Base-by-base conservation (phyloP, 768 basidiomycete species). In the Daedaleopsis sinensis region DNA sequence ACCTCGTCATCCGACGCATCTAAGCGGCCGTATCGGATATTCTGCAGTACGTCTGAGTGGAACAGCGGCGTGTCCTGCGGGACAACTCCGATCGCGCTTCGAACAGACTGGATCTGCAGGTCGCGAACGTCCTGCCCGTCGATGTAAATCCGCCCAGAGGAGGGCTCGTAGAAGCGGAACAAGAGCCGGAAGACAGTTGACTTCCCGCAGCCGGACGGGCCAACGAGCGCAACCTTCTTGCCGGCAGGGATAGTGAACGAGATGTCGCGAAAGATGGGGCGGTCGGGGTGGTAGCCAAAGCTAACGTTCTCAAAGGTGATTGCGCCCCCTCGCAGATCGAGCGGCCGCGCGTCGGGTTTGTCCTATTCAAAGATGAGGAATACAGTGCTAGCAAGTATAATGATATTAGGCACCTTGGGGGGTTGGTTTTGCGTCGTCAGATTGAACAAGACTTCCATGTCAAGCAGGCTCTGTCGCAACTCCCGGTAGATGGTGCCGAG, bases 21-120 rank as follows among this genome's bases (percentile, higher is more conserved):
- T 32, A 98, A 75, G 23, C 89, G 80, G 1, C 97, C 97, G 72
- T 99, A 99, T 13, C 96, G 82, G 50, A 99, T 86, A 70, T 99
- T 99, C 72, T 98, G 94, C 82, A 97, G 79, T 49, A 98, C 89
- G 71, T 98, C 89, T 6, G 93, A 88, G 73, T 99, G 96, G 82
- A 99, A 98, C 3, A 99, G 79, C 1, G 97, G 96, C 16, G 96
- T 99, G 68, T 99, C 97, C 73, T 99, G 96, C 1, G 97, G 97
- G 1, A 99, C 97, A 18, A 98, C 94, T 2, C 96, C 97, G 35
- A 99, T 89, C 3, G 81, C 76, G 48, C 76, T 77, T 18, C 97
- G 84, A 0, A 98, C 77, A 38, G 86, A 89, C 23, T 84, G 82
- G 39, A 96, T 73, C 66, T 89, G 84, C 5, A 97, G 76, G 1